Evolutionary conservation across 164 flowering plant genomes (phyloP).

Genomic region (Nymphaea colorata): DNA sequence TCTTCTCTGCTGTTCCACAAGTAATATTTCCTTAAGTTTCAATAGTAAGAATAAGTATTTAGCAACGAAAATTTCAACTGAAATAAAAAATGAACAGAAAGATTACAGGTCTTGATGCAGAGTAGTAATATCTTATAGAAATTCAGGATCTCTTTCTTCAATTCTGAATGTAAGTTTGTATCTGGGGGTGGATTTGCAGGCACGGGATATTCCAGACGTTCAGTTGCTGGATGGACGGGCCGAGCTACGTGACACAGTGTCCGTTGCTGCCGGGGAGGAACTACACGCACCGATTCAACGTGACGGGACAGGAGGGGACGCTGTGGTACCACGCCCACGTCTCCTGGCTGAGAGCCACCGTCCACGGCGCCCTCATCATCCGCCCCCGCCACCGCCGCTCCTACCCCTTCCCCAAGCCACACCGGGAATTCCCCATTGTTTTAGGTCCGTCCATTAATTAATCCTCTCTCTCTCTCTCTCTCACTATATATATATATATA

Average conservation of each 20-base stretch:
- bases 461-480: background rate
- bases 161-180: too few species aligned
- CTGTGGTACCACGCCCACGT: constrained; percentile 28
- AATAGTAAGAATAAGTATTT: too few species aligned
- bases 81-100: too few species aligned
- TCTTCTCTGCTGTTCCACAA: too few species aligned
- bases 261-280: constrained; percentile 17
- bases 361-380: constrained; percentile 21
- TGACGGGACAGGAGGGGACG: constrained; percentile 24
- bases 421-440: constrained; percentile 17
- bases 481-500: background rate
- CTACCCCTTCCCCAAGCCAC: constrained; percentile 17
- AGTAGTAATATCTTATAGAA: too few species aligned
- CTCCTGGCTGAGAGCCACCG: constrained; percentile 17
- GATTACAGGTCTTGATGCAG: too few species aligned
- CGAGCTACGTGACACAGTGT: constrained; percentile 22
- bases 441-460: constrained; percentile 9
- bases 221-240: constrained; percentile 22
- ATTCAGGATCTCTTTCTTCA: too few species aligned
- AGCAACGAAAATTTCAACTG: too few species aligned
- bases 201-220: constrained; percentile 20
- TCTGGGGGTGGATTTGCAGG: constrained; percentile 10
- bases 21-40: too few species aligned
- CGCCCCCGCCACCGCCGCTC: constrained; percentile 10
- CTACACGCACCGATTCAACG: constrained; percentile 19